Conservation (phyloP, 2,329 filamentous ascomycete species). For the Calonectria hawksworthii region DNA sequence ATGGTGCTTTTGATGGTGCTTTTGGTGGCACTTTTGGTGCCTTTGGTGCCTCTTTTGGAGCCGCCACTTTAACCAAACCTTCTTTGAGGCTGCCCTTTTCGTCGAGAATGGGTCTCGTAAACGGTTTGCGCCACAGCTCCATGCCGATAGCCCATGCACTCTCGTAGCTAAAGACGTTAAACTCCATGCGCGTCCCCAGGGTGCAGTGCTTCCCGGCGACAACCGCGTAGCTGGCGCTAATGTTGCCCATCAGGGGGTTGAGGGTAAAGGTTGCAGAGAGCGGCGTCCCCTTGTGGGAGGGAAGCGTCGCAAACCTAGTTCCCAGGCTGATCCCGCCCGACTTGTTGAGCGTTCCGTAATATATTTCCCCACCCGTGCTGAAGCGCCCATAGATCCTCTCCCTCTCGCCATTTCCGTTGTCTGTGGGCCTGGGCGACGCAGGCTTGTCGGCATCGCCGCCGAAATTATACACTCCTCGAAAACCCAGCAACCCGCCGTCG, state of each 20-base stretch:
- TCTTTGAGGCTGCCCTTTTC: constrained; percentile 28
- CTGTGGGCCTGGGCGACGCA: constrained; percentile 30
- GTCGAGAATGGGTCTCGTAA: constrained; percentile 54
- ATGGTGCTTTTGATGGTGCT: background rate
- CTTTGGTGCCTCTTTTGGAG: background rate
- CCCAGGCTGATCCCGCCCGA: constrained; percentile 92
- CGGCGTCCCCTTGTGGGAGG: constrained; percentile 85
- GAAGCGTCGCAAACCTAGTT: constrained; percentile 89
- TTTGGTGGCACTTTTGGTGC: background rate
- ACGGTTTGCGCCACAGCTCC: constrained; percentile 86
- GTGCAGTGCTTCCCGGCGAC: constrained; percentile 86
- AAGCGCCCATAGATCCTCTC: constrained; percentile 84
- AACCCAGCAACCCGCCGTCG: constrained; percentile 88
- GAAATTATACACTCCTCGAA: constrained; percentile 95
- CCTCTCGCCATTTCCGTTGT: constrained; percentile 54
- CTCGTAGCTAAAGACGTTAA: constrained; percentile 99
- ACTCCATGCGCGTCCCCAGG: constrained; percentile 92
- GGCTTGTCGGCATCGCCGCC: constrained; percentile 74
- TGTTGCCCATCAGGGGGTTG: constrained; percentile 94
- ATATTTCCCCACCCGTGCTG: constrained; percentile 91
- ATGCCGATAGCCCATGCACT: constrained; percentile 92
- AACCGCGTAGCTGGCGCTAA: constrained; percentile 93
- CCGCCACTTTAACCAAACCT: background rate
- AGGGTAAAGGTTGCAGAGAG: constrained; percentile 94
- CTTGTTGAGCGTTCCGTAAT: constrained; percentile 96